Evolutionary conservation across 2,329 filamentous ascomycete genomes (phyloP), one percentile per base, ranked within the genome.

Genomic region (Raffaelea ambrosiae): DNA sequence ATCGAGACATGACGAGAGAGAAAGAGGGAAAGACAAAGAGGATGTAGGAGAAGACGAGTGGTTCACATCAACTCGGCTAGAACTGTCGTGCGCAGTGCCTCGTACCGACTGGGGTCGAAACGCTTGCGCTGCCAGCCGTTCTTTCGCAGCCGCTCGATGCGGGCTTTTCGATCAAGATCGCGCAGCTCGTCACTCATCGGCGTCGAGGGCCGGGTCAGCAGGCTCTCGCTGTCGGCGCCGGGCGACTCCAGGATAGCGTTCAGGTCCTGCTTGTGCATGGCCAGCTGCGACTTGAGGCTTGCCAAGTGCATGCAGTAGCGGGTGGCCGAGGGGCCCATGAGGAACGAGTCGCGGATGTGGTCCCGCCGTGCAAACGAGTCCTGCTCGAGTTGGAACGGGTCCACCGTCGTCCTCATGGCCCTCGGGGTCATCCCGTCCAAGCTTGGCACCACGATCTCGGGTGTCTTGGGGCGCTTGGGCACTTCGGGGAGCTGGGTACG

Each of bases 81-180:
- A 36, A 70, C 76, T 44, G 63, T 67, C 54, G 74, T 72, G 14
- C 74, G 64, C 9, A 81, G 63, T 19, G 67, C 66, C 57, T 77
- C 71, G 56, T 81, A 81, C 35, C 73, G 67, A 40, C 63, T 60
- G 5, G 64, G 62, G 51, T 81, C 72, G 53, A 81, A 81, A 20
- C 77, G 70, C 54, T 71, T 71, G 23, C 77, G 64, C 56, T 69
- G 69, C 77, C 77, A 81, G 3, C 76, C 76, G 44, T 57, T 66
- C n/a, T 69, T 69, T 19, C 74, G 70, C 11, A 81, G 61, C 10
- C 71, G 67, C 61, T 77, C 73, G 53, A 81, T 79, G 21, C 77
- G 69, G 7, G 71, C 66, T 49, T 67, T 65, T 3, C 77, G 61
- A 31, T 76, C 72, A 18, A 67, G 55, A 2, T 56, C 54, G 18